Evolutionary conservation across 192 early-diverging fungal species (phyloP).

Genomic region (Nowakowskiella sp.): DNA sequence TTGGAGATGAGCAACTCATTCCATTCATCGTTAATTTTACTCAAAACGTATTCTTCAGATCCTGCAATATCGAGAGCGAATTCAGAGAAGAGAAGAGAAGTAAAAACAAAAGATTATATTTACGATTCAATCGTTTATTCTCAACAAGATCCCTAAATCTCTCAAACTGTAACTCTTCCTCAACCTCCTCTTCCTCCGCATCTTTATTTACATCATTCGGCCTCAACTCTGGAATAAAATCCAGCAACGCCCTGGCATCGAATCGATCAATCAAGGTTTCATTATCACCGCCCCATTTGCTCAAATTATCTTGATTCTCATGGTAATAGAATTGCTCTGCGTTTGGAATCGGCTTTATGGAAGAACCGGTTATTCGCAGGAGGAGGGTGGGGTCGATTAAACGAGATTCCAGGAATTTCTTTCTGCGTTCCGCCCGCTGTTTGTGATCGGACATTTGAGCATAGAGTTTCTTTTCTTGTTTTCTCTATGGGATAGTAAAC

Average conservation of each 20-base stretch:
- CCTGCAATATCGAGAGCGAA: constrained; percentile 9
- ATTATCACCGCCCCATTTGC: constrained; percentile 41
- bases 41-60: constrained; percentile 27
- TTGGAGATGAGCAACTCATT: constrained; percentile 38
- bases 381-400: constrained; percentile 36
- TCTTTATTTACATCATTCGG: constrained; percentile 2
- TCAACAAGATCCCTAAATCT: constrained; percentile 45
- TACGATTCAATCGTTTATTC: constrained; percentile 33
- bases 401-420: constrained; percentile 15
- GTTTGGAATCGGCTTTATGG: constrained; percentile 37
- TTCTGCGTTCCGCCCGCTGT: constrained; percentile 37
- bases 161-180: constrained; percentile 46
- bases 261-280: constrained; percentile 44
- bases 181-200: constrained; percentile 31
- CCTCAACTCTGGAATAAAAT: constrained; percentile 25
- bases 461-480: constrained; percentile 27
- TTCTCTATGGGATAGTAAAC: constrained; percentile 9
- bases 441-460: constrained; percentile 39
- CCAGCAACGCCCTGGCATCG: constrained; percentile 42
- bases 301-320: constrained; percentile 45
- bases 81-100: background rate
- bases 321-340: constrained; percentile 45
- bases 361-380: constrained; percentile 15
- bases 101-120: background rate
- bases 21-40: constrained; percentile 43